Evolutionary conservation across 2,329 filamentous ascomycete species (phyloP), one percentile per base, ranked within the genome.

Genomic region (Paraconiothyrium sp.): DNA sequence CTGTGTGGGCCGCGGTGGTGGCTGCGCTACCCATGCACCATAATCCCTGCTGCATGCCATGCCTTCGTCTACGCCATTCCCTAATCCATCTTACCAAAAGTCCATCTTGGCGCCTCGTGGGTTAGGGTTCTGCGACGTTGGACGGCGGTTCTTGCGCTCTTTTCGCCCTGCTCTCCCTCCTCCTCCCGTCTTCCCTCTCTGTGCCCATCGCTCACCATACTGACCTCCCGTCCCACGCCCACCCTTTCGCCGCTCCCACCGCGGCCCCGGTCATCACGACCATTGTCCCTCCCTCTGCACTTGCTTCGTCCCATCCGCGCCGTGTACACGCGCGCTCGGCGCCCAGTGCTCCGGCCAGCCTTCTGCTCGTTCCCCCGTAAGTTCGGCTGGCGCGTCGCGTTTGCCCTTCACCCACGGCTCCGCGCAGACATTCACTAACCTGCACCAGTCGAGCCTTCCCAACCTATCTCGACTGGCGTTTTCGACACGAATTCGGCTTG

Each of bases 311-410:
- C 50, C 58, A 43, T 60, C 55, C 48, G 65, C 63, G 60, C 64
- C 67, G 65, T 58, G 66, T 71, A 65, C 67, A 68, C 67, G 64
- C 63, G 39, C 69, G 68, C 67, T 67, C 67, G 61, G 66, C 58
- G n/a, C 49, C 27, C 24, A 47, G 13, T 35, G 20, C 49, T n/a
- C 51, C 58, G 48, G 47, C 37, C 54, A 37, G 32, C 37, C 54
- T 43, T 37, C 48, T 30, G 34, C 52, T 37, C 43, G 41, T 20
- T 47, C 11, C 43, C 44, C 50, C 27, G 58, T 60, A 60, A 51
- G 58, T 60, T 41, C 34, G 27, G 9, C 35, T 22, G 32, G 46
- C 54, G 54, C 47, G 47, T 57, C 44, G 20, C 54, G 30, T 47
- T 13, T 20, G 16, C 24, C 6, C 39, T 16, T 24, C 52, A 39